Evolutionary conservation across 2,329 filamentous ascomycete species (phyloP), one percentile per base, ranked within the genome.

Genomic region (Gaeumannomyces sp.): DNA sequence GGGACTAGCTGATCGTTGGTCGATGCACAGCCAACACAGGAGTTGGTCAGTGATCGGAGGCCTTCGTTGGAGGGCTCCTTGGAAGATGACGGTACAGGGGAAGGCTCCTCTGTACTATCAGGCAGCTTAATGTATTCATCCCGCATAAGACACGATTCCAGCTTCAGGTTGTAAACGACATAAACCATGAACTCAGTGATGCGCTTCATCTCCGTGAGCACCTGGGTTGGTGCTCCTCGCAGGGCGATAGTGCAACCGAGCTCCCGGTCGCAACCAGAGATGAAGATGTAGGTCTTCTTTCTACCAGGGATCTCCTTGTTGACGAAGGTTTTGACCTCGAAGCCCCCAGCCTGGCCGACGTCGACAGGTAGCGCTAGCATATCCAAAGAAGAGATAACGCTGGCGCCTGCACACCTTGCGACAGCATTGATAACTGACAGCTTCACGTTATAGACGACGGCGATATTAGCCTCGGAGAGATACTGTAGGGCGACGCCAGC

Each of bases 101-200:
- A 75, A 56, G 71, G 81, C 71, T 80, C 73, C 3, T 85, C 83
- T 11, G 82, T 79, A 33, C 84, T 83, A 1, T 85, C 83, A 1
- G 93, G 93, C 28, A 96, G 89, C 67, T 93, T 86, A 22, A 96
- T 90, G 70, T 92, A 96, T 71, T 96, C 93, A 74, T 99, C 95
- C 63, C 92, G 86, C 84, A 99, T 91, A 60, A 99, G 80, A 70
- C 91, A 97, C 1, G 95, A 97, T 77, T 99, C 95, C 19, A 99
- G 83, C 73, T 96, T 97, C 64, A 99, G 82, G 71, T 97, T 99
- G 77, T 99, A 99, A 16, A 98, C 93, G 27, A 99, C 96, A 70
- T 98, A 99, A 53, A 96, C 90, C 94, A 99, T 97, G 73, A 99
- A 98, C 73, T 99, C 95, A 14, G 94, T 95, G 69, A 99, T 95